phyloP scores from a whole-genome alignment of 768 basidiomycete species.

The Coprinopsis cinerea region DNA sequence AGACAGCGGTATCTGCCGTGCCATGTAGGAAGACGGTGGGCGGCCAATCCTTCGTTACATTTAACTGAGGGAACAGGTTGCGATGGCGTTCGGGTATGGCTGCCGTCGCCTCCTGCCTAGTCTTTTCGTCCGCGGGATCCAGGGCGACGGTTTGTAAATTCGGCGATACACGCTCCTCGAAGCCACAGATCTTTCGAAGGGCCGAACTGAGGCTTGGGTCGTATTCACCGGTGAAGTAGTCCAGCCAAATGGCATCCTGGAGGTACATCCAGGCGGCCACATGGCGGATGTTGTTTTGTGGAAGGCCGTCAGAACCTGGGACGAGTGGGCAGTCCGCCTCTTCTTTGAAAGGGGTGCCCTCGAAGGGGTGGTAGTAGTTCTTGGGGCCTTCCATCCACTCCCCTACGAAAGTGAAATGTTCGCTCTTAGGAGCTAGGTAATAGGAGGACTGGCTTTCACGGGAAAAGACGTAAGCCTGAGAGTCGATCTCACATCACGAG shows the following conservation, averaged over 20 bases:
- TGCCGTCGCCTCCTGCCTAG: slow-evolving; percentile 46
- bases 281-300: slow-evolving; percentile 50
- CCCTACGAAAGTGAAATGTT: slow-evolving; percentile 40
- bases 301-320: not conserved
- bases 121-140: slow-evolving; percentile 82
- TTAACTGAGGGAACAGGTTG: slow-evolving; percentile 41
- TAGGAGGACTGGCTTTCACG: slow-evolving; percentile 36
- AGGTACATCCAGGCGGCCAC: slow-evolving; percentile 52
- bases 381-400: slow-evolving; percentile 35
- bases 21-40: slow-evolving; percentile 45
- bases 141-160: slow-evolving; percentile 87
- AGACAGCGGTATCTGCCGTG: slow-evolving; percentile 40
- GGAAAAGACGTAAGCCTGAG: not conserved
- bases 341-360: slow-evolving; percentile 33
- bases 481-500: not conserved
- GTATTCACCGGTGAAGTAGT: slow-evolving; percentile 53
- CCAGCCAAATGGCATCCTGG: slow-evolving; percentile 54
- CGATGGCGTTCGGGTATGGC: slow-evolving; percentile 25
- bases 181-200: slow-evolving; percentile 39
- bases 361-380: slow-evolving; percentile 22
- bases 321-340: slow-evolving; percentile 26
- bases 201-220: slow-evolving; percentile 40
- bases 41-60: slow-evolving; percentile 34
- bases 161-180: slow-evolving; percentile 83
- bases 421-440: slow-evolving; percentile 41